Percentiles rank a stretch among this genome's conserved stretches.
Conservation (phyloP, 108 stramenopile species). For the Nitzschia sp. region DNA sequence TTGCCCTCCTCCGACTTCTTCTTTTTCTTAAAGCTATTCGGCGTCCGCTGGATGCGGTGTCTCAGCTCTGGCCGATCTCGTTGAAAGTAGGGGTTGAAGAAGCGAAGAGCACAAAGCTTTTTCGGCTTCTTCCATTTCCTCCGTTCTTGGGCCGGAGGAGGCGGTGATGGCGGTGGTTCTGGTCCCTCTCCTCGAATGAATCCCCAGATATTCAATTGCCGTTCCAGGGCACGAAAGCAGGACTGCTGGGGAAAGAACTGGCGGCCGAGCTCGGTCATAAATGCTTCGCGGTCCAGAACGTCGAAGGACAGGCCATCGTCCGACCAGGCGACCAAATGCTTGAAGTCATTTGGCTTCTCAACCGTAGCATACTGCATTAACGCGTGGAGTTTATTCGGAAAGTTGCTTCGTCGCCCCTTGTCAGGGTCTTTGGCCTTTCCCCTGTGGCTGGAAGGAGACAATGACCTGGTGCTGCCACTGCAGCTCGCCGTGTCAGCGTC, state of each 20-base stretch:
- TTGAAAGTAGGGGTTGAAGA: not conserved
- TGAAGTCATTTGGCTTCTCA: not conserved
- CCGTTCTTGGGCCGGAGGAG: not conserved
- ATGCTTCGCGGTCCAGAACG: not conserved
- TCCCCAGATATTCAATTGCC: constrained; percentile 30
- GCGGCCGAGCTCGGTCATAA: constrained; percentile 1
- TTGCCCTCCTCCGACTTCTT: not conserved
- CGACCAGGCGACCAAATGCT: not conserved
- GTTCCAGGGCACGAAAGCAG: constrained; percentile 27
- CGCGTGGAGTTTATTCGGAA: not conserved
- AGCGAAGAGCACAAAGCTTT: not conserved
- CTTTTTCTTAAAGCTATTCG: not conserved
- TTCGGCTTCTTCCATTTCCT: not conserved
- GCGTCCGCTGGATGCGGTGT: not conserved
- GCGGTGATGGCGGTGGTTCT: not conserved
- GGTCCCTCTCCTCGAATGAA: constrained; percentile 1
- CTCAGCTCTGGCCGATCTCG: not conserved
- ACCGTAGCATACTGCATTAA: constrained; percentile 2
- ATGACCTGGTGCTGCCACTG: not conserved
- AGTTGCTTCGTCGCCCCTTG: not conserved
- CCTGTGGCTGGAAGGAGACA: not conserved
- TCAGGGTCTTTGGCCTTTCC: not conserved
- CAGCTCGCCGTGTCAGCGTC: not conserved
- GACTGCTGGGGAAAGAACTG: constrained; percentile 24
- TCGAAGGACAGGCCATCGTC: not conserved